Conservation (phyloP, 305 asterid species). For the Fraxinus velutina region DNA sequence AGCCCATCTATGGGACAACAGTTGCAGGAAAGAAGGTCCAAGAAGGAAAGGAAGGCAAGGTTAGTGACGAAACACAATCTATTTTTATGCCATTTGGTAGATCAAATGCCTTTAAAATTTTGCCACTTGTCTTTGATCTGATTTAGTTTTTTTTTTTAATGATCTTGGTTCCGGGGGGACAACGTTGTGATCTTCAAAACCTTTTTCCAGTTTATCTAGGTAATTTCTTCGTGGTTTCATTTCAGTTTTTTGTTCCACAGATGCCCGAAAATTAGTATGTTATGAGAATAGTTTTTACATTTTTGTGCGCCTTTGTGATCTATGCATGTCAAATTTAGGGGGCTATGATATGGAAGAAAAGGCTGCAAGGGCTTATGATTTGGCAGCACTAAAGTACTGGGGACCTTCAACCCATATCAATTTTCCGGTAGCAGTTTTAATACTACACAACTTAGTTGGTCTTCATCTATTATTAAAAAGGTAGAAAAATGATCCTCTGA, state of each 20-base stretch:
- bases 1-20: constrained; percentile 49
- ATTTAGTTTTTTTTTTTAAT: background rate
- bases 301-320: background rate
- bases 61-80: constrained; percentile 4
- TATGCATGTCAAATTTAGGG: constrained; percentile 20
- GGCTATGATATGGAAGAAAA: constrained; percentile 47
- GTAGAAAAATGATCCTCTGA: background rate
- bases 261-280: background rate
- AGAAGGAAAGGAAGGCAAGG: constrained; percentile 47
- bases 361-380: constrained; percentile 43
- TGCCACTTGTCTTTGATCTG: constrained; percentile 22
- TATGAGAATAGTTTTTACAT: background rate
- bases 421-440: constrained; percentile 15
- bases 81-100: background rate
- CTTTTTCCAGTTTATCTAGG: constrained; percentile 31
- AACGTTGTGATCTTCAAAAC: constrained; percentile 5
- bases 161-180: background rate
- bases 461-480: background rate
- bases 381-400: constrained; percentile 44
- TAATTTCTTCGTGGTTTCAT: background rate
- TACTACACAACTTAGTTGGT: background rate
- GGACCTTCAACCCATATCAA: constrained; percentile 39
- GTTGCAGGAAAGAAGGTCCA: constrained; percentile 44
- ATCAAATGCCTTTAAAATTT: background rate
- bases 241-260: background rate